Evolutionary conservation across 2,329 filamentous ascomycete species (phyloP).

Genomic region (Fusarium graminum): DNA sequence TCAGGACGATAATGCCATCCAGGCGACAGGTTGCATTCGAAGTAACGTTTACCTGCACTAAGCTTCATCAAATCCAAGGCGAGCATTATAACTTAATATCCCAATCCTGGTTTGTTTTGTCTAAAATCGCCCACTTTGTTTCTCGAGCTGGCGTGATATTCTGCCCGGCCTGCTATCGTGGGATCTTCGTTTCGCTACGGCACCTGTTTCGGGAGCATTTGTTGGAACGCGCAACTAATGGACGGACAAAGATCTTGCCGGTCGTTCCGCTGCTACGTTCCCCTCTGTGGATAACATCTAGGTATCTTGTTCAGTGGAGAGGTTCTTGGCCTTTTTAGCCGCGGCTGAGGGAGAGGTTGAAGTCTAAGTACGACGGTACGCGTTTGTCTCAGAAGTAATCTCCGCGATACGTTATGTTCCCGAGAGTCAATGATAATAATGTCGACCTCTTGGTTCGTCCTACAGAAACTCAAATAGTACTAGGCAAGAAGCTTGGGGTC

Average conservation of each 20-base stretch:
- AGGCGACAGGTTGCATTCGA: slow-evolving; percentile 24
- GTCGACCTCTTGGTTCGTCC: background rate
- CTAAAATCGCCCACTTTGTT: slow-evolving; percentile 4
- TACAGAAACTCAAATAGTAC: slow-evolving; percentile 12
- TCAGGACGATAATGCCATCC: slow-evolving; percentile 26
- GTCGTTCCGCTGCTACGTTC: slow-evolving; percentile 26
- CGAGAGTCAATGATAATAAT: background rate
- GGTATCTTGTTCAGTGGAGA: slow-evolving; percentile 14
- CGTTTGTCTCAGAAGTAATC: slow-evolving; percentile 33
- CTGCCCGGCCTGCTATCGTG: slow-evolving; percentile 1
- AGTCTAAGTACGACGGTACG: slow-evolving; percentile 15
- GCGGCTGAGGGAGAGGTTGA: background rate
- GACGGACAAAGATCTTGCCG: slow-evolving; percentile 31
- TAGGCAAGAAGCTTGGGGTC: slow-evolving; percentile 11
- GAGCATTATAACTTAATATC: slow-evolving; percentile 12
- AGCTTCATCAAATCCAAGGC: slow-evolving; percentile 11
- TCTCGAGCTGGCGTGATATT: slow-evolving; percentile 20
- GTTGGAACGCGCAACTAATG: slow-evolving; percentile 15
- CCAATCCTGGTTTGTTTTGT: background rate
- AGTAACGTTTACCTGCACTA: background rate
- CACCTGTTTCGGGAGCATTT: slow-evolving; percentile 20
- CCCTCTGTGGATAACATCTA: slow-evolving; percentile 24
- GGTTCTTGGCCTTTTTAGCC: background rate
- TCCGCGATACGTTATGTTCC: slow-evolving; percentile 30
- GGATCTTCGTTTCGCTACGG: slow-evolving; percentile 23